Percentiles rank a stretch among this genome's conserved stretches.
Evolutionary conservation across 306 rosid species (phyloP).

Genomic region (Albizia julibrissin): DNA sequence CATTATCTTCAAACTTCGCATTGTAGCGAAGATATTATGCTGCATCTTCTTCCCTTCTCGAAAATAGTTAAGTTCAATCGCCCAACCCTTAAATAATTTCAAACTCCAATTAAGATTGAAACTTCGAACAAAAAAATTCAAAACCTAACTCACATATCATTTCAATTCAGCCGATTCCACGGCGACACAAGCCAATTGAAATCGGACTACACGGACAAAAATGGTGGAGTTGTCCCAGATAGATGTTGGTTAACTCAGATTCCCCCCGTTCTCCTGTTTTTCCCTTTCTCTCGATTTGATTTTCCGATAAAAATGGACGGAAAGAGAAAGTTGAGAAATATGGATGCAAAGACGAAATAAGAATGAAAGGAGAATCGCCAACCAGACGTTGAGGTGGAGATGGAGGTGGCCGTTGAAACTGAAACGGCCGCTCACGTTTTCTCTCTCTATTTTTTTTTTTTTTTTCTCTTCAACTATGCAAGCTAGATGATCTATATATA

Average conservation of each 20-base stretch:
- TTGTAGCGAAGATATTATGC: conserved; percentile 63
- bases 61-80: background rate
- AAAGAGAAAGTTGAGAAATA: conserved; percentile 27
- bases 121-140: background rate
- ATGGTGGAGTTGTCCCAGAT: background rate
- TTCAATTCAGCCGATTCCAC: background rate
- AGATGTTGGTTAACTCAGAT: conserved; percentile 23
- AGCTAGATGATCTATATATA: conserved; percentile 4
- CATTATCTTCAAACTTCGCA: conserved; percentile 82
- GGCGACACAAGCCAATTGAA: conserved; percentile 3
- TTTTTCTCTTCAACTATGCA: background rate
- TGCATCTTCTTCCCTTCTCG: conserved; percentile 55
- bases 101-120: background rate
- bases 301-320: conserved; percentile 32
- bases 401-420: conserved; percentile 43
- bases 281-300: background rate
- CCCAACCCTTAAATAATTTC: background rate
- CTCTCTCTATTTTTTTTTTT: background rate
- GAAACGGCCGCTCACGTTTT: conserved; percentile 32
- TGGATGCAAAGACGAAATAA: background rate
- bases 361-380: conserved; percentile 31
- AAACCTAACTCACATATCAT: background rate
- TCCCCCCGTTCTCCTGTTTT: background rate
- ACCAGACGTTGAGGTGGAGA: conserved; percentile 40
- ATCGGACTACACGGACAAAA: background rate